Percentiles rank a stretch among this genome's conserved stretches.
Evolutionary conservation across 495 filamentous ascomycete genomes (phyloP).

Genomic region (Monascus purpureus): DNA sequence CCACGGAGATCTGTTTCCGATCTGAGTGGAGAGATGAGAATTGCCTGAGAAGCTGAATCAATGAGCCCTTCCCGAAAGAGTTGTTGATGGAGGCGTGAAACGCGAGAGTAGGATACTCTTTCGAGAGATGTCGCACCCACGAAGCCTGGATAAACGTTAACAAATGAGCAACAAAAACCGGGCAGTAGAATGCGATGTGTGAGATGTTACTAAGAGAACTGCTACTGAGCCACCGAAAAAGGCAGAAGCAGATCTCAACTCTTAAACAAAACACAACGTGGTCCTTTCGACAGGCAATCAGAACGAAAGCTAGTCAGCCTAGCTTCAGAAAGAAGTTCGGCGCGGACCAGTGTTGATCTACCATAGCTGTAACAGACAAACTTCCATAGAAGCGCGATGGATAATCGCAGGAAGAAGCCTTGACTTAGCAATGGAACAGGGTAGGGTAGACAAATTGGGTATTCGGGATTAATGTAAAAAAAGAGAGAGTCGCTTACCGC

Average conservation of each 20-base stretch:
- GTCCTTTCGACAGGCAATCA: conserved; percentile 49
- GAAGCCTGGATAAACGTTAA: conserved; percentile 52
- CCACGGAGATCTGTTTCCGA: conserved; percentile 83
- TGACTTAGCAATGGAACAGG: conserved; percentile 80
- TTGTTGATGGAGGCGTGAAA: conserved; percentile 91
- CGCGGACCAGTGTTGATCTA: conserved; percentile 70
- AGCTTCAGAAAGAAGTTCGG: conserved; percentile 44
- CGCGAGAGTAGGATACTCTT: conserved; percentile 82
- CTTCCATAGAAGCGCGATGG: conserved; percentile 37
- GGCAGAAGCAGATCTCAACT: conserved; percentile 65
- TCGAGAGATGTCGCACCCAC: conserved; percentile 69
- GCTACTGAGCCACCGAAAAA: conserved; percentile 39
- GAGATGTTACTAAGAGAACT: conserved; percentile 97
- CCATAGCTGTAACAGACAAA: conserved; percentile 97
- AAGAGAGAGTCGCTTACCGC: conserved; percentile 58
- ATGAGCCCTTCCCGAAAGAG: conserved; percentile 72
- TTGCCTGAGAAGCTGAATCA: conserved; percentile 72
- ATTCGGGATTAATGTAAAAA: conserved; percentile 2
- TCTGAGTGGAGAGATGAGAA: conserved; percentile 84
- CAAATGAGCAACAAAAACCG: conserved; percentile 5
- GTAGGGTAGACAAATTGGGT: conserved; percentile 6
- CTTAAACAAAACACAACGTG: conserved; percentile 58
- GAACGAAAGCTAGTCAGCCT: conserved; percentile 69
- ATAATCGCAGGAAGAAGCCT: conserved; percentile 55
- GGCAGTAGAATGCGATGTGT: conserved; percentile 48